Percentiles rank a stretch among this genome's conserved stretches.
Evolutionary conservation across 352 stramenopile genomes (phyloP).

Genomic region (Phytopythium vexans): DNA sequence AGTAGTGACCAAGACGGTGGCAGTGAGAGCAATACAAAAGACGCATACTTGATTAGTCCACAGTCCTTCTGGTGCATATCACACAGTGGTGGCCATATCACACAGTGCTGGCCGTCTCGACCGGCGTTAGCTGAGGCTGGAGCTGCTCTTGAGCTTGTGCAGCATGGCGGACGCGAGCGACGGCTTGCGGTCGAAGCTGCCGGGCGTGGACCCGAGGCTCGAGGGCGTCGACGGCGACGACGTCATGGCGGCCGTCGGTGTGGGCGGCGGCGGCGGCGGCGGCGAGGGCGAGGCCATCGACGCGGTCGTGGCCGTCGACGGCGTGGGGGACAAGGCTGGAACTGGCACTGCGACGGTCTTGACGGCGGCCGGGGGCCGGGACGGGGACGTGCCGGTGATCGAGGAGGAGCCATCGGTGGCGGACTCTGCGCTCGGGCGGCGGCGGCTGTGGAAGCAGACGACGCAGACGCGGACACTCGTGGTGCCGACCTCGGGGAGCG

Average conservation of each 20-base stretch:
- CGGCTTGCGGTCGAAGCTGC: constrained; percentile 47
- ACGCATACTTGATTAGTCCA: neutral
- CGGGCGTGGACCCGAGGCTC: constrained; percentile 26
- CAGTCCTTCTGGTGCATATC: no score
- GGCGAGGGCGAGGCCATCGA: constrained; percentile 1
- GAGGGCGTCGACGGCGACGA: constrained; percentile 36
- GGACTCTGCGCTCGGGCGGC: constrained; percentile 48
- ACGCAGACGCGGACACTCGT: constrained; percentile 74
- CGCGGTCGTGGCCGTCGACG: neutral
- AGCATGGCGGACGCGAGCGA: constrained; percentile 48
- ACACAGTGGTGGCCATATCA: no score
- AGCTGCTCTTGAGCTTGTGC: constrained; percentile 56
- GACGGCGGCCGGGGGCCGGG: no score
- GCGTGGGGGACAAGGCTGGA: constrained; percentile 1
- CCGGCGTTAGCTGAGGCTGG: neutral
- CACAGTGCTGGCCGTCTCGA: no score
- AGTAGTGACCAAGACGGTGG: neutral
- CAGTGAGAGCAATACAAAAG: constrained; percentile 1
- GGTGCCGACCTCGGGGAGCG: constrained; percentile 51
- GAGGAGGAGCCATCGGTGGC: constrained; percentile 12
- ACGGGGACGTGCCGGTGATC: constrained; percentile 15
- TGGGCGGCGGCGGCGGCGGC: constrained; percentile 16
- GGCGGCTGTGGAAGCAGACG: constrained; percentile 48
- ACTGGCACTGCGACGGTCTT: neutral
- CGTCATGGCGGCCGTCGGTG: constrained; percentile 7